Conservation (phyloP, 2,329 filamentous ascomycete genomes). For the Exophiala sp. region DNA sequence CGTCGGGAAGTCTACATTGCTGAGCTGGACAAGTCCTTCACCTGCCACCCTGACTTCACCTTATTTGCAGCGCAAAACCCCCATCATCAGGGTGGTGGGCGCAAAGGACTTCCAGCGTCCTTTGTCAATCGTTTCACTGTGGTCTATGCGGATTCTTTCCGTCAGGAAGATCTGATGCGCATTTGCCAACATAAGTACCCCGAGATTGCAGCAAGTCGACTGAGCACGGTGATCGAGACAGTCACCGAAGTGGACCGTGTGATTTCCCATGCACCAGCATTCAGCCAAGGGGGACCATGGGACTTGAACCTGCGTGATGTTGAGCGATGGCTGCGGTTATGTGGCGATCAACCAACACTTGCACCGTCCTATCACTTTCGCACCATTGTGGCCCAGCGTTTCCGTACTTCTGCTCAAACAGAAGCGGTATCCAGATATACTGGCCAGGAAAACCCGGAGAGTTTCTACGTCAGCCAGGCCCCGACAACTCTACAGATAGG, state of each 20-base stretch:
- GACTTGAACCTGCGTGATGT: constrained; percentile 92
- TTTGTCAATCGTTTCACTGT: constrained; percentile 98
- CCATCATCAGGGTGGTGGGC: constrained; percentile 90
- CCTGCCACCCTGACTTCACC: constrained; percentile 80
- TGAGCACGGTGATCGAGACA: constrained; percentile 67
- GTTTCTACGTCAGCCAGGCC: constrained; percentile 67
- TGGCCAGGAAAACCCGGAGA: constrained; percentile 31
- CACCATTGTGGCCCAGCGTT: constrained; percentile 79
- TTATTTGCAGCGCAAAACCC: constrained; percentile 97
- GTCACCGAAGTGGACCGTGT: constrained; percentile 72
- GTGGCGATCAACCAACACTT: constrained; percentile 52
- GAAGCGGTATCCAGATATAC: constrained; percentile 50
- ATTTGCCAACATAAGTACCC: constrained; percentile 79
- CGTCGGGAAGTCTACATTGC: constrained; percentile 92
- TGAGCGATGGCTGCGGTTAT: constrained; percentile 74
- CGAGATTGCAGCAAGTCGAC: constrained; percentile 51
- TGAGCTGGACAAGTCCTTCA: constrained; percentile 90
- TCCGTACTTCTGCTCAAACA: constrained; percentile 67
- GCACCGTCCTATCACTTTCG: constrained; percentile 68
- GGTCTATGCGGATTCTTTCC: constrained; percentile 90
- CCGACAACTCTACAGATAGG: constrained; percentile 68
- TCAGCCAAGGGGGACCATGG: constrained; percentile 69
- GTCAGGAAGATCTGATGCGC: constrained; percentile 67
- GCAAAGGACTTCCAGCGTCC: constrained; percentile 88
- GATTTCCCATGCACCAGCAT: constrained; percentile 52